Evolutionary conservation across 2,329 filamentous ascomycete species (phyloP).

Genomic region (Monosporascus ibericus): DNA sequence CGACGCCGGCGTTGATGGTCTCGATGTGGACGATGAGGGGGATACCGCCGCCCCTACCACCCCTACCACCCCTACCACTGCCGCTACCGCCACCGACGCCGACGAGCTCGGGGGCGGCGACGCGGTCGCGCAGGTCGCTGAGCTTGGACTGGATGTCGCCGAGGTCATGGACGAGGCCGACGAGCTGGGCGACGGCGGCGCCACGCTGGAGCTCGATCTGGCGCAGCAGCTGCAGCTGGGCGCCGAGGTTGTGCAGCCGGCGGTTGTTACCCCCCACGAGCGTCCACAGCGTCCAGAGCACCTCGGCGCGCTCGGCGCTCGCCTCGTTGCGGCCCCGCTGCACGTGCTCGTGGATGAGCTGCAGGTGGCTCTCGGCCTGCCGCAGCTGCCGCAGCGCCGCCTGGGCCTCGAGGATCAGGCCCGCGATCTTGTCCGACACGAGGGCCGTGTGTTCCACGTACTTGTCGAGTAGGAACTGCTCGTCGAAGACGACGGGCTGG

Average conservation of each 20-base stretch:
- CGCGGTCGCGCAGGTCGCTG: slow-evolving; percentile 64
- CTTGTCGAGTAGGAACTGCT: slow-evolving; percentile 61
- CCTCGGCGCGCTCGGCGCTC: slow-evolving; percentile 54
- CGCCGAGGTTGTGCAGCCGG: slow-evolving; percentile 53
- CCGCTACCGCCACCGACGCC: slow-evolving; percentile 29
- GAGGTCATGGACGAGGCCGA: slow-evolving; percentile 63
- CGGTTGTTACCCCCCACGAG: slow-evolving; percentile 63
- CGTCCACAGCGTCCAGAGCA: slow-evolving; percentile 67
- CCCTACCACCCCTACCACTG: not conserved
- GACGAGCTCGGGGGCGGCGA: slow-evolving; percentile 59
- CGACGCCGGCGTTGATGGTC: slow-evolving; percentile 65
- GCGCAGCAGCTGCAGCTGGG: slow-evolving; percentile 57
- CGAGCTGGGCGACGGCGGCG: slow-evolving; percentile 62
- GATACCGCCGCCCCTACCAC: slow-evolving; percentile 31
- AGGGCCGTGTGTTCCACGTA: slow-evolving; percentile 67
- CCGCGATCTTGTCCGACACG: slow-evolving; percentile 62
- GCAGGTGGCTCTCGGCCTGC: slow-evolving; percentile 63
- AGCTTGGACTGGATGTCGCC: slow-evolving; percentile 66
- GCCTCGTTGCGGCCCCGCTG: slow-evolving; percentile 56
- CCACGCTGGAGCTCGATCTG: slow-evolving; percentile 62
- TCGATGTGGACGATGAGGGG: slow-evolving; percentile 71
- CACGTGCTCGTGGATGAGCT: slow-evolving; percentile 63
- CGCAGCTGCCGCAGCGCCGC: slow-evolving; percentile 59
- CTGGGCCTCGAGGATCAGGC: slow-evolving; percentile 65
- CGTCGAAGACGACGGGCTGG: slow-evolving; percentile 51